Conservation (phyloP, 345 rosid genomes). For the Arabidopsis arenosa region DNA sequence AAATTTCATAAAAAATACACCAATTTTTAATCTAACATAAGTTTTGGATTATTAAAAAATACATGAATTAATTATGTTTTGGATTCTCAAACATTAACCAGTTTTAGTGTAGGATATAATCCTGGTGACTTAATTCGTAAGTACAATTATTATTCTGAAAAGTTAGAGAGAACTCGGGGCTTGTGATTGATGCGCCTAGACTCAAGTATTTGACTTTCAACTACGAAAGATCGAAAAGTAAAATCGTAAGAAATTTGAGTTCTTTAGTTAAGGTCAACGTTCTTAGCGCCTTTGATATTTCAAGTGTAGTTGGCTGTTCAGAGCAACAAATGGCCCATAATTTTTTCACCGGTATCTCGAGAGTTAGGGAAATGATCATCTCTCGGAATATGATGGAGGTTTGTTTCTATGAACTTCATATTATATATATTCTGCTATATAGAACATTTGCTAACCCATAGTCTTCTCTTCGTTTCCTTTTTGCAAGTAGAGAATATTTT, state of each 20-base stretch:
- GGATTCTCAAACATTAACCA: constrained; percentile 8
- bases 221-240: neutral
- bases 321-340: neutral
- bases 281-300: neutral
- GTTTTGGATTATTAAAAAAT: no score
- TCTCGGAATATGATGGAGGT: neutral
- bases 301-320: neutral
- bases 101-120: neutral
- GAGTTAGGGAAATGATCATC: constrained; percentile 10
- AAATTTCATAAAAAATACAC: no score
- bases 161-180: no score
- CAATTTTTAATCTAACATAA: no score
- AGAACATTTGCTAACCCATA: neutral
- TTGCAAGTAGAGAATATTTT: neutral
- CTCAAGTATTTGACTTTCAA: neutral
- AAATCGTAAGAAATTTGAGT: neutral
- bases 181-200: neutral
- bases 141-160: no score
- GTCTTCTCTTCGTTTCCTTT: neutral
- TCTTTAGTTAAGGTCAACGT: neutral
- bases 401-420: neutral
- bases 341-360: constrained; percentile 16
- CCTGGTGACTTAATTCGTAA: neutral
- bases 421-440: neutral
- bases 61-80: no score